Conservation (phyloP, 768 basidiomycete species). For the Phylloporus sp. region DNA sequence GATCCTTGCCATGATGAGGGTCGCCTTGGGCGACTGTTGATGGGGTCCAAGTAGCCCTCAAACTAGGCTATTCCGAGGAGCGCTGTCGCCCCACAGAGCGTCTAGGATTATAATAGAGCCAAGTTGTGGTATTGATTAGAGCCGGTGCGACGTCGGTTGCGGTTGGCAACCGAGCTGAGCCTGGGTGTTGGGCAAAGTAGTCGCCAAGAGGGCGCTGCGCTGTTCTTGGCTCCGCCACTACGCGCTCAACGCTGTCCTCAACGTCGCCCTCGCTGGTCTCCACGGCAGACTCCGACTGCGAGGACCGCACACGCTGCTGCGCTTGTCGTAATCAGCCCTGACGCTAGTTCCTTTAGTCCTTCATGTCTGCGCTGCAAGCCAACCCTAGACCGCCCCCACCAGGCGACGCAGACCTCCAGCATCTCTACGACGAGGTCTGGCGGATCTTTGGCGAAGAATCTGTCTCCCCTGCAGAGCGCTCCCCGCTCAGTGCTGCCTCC, state of each 20-base stretch:
- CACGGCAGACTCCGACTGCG: background rate
- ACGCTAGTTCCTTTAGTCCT: conserved; percentile 1
- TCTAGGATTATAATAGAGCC: too few species aligned
- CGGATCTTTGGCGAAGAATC: conserved; percentile 57
- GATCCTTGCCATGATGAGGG: conserved; percentile 15
- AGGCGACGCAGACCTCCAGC: conserved; percentile 68
- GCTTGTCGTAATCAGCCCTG: conserved; percentile 7
- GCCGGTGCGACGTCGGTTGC: background rate
- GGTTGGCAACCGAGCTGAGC: background rate
- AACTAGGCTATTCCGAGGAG: too few species aligned
- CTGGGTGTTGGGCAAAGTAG: background rate
- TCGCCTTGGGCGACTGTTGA: background rate
- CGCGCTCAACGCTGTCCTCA: background rate
- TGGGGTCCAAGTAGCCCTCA: too few species aligned
- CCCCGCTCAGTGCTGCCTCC: conserved; percentile 15
- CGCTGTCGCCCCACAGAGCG: too few species aligned
- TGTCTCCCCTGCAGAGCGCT: conserved; percentile 29
- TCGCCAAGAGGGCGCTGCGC: too few species aligned
- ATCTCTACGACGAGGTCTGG: conserved; percentile 74
- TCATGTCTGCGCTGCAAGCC: conserved; percentile 37
- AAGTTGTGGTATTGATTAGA: too few species aligned
- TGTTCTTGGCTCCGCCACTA: background rate
- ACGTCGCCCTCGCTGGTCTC: background rate
- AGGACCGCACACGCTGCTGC: background rate
- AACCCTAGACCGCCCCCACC: conserved; percentile 39